phyloP scores from a whole-genome alignment of 2,329 filamentous ascomycete species.

The Thelonectria discophora region DNA sequence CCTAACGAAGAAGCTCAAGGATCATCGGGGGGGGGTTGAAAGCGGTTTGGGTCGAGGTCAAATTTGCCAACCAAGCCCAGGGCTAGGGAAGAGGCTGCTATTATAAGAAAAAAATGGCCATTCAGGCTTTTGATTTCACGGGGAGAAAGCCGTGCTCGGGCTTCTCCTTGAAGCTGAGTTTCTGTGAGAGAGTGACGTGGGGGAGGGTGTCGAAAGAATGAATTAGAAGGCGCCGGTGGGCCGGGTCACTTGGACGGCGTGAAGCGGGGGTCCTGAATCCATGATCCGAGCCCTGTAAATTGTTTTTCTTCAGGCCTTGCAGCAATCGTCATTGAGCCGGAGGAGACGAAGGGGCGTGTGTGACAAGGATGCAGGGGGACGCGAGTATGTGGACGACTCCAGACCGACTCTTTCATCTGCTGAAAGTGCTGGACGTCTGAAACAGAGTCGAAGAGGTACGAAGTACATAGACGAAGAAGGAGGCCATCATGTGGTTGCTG shows the following conservation, averaged over 20 bases:
- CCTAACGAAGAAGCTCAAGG: constrained; percentile 22
- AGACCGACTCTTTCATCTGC: too few species aligned
- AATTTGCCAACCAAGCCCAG: neutral
- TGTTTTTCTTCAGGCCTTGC: neutral
- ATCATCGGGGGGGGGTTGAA: constrained; percentile 2
- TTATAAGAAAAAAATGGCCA: constrained; percentile 43
- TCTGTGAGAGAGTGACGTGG: constrained; percentile 26
- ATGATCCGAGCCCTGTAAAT: neutral
- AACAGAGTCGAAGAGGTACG: too few species aligned
- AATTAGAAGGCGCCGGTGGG: constrained; percentile 27
- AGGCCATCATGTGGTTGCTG: too few species aligned
- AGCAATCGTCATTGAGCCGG: neutral
- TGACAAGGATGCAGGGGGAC: constrained; percentile 5
- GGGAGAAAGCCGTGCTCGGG: constrained; percentile 40
- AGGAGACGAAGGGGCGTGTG: constrained; percentile 2
- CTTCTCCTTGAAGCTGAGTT: neutral
- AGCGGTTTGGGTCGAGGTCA: constrained; percentile 1
- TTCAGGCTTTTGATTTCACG: constrained; percentile 38
- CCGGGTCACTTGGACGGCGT: constrained; percentile 24
- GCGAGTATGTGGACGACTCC: neutral
- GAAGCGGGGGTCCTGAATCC: neutral
- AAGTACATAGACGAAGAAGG: too few species aligned
- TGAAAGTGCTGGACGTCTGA: too few species aligned
- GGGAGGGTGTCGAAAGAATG: constrained; percentile 25
- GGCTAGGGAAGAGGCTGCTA: constrained; percentile 34